Conservation (phyloP, 225 moss, liverwort and hornwort species). For the Ulota crispa region DNA sequence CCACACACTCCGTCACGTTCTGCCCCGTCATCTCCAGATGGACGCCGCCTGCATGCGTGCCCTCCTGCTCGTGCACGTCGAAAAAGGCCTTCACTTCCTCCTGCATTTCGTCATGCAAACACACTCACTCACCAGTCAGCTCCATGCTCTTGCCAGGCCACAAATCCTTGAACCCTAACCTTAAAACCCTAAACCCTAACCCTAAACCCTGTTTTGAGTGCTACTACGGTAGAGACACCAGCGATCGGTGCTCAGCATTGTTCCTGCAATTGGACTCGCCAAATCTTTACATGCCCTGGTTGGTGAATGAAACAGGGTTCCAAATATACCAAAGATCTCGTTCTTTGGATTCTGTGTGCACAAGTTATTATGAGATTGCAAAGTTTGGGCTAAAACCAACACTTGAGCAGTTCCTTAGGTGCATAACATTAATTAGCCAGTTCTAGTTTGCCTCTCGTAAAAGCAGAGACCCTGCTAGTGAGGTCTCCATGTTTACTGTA, state of each 20-base stretch:
- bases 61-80: conserved; percentile 61
- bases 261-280: background rate
- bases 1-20: conserved; percentile 65
- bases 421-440: background rate
- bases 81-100: conserved; percentile 64
- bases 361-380: background rate
- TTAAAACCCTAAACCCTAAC: no score
- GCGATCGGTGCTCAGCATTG: background rate
- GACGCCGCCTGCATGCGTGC: conserved; percentile 58
- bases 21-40: conserved; percentile 70
- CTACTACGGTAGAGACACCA: background rate
- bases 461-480: background rate
- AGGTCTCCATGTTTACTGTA: background rate
- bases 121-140: background rate
- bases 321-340: background rate
- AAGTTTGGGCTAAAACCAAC: background rate
- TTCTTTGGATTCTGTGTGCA: background rate
- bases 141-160: background rate
- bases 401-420: background rate
- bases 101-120: conserved; percentile 21
- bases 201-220: background rate
- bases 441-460: background rate
- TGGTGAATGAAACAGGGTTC: background rate
- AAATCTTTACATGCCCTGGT: background rate
- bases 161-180: background rate